Percentiles rank a stretch among this genome's conserved stretches.
These are phyloP conservation scores for Triangularia setosa DNA, from an alignment of 2,329 filamentous ascomycete species.

Conservation along the genomic window DNA sequence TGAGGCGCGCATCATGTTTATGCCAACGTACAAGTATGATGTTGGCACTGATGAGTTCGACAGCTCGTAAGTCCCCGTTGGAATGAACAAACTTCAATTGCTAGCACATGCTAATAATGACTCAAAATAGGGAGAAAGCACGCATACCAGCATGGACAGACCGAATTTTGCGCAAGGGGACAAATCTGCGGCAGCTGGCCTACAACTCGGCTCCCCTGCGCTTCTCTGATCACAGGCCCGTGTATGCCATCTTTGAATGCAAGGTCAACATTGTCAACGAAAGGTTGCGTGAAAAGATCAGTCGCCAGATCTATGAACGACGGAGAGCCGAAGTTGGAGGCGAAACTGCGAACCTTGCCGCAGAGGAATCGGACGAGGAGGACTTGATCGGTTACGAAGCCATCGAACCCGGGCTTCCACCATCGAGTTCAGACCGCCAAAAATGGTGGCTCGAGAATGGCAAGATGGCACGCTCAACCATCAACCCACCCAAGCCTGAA, in stretches of 20 bases:
- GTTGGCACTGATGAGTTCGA: slow-evolving; percentile 86
- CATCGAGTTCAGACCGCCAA: slow-evolving; percentile 63
- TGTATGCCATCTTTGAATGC: slow-evolving; percentile 86
- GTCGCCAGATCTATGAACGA: slow-evolving; percentile 68
- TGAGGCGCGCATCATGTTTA: slow-evolving; percentile 81
- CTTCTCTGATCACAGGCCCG: slow-evolving; percentile 95
- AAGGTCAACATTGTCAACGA: slow-evolving; percentile 79
- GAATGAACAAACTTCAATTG: not conserved
- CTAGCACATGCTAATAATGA: slow-evolving; percentile 29
- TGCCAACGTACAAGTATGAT: slow-evolving; percentile 95
- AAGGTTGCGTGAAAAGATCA: slow-evolving; percentile 64
- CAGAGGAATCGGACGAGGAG: slow-evolving; percentile 66
- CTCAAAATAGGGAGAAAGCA: slow-evolving; percentile 69
- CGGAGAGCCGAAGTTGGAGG: slow-evolving; percentile 64
- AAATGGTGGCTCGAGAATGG: slow-evolving; percentile 70
- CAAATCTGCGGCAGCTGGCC: slow-evolving; percentile 73
- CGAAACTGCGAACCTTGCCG: slow-evolving; percentile 53
- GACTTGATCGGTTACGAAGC: slow-evolving; percentile 78
- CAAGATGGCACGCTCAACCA: slow-evolving; percentile 68
- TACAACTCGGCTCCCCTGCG: slow-evolving; percentile 79
- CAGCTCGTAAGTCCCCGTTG: slow-evolving; percentile 61
- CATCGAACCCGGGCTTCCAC: slow-evolving; percentile 71
- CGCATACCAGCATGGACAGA: slow-evolving; percentile 98
- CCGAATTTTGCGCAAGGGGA: slow-evolving; percentile 81
- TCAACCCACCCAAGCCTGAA: slow-evolving; percentile 57